A percentile compares a stretch with the other conserved stretches of the same genome.
phyloP scores from a whole-genome alignment of 2,329 filamentous ascomycete genomes.

The Colletotrichum acutatum region DNA sequence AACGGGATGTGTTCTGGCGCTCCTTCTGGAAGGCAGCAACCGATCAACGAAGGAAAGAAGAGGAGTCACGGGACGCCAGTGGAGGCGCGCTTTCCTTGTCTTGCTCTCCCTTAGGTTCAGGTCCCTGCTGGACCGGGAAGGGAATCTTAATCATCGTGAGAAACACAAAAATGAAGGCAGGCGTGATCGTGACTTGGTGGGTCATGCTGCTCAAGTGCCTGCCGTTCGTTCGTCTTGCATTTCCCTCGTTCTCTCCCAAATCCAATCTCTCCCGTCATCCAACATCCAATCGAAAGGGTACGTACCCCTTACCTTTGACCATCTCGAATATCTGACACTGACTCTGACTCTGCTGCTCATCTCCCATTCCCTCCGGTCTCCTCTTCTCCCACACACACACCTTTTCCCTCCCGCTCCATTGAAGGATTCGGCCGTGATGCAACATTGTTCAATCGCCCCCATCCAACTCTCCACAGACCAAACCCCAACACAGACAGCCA shows the following conservation, averaged over 20 bases:
- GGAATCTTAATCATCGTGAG: background rate
- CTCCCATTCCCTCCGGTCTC: background rate
- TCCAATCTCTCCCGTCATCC: background rate
- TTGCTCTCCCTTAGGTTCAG: background rate
- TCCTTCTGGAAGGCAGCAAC: background rate
- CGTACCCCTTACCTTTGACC: background rate
- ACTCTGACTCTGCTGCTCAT: too few species aligned
- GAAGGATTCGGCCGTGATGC: conserved; percentile 26
- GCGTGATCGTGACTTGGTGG: background rate
- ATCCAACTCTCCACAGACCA: conserved; percentile 3
- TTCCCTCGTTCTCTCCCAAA: background rate
- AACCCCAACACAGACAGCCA: conserved; percentile 31
- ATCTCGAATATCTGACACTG: background rate
- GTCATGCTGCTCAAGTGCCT: background rate
- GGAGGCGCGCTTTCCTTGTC: background rate
- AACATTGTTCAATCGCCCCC: conserved; percentile 12
- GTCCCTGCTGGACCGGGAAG: background rate
- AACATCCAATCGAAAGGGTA: background rate
- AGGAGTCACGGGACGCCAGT: background rate
- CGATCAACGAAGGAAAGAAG: background rate
- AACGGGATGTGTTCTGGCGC: background rate
- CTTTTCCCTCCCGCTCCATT: background rate
- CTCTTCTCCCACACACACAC: background rate
- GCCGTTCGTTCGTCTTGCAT: too few species aligned
- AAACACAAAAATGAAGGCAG: background rate